phyloP scores from a whole-genome alignment of 768 basidiomycete genomes.

The Psilocybe subaeruginosa region DNA sequence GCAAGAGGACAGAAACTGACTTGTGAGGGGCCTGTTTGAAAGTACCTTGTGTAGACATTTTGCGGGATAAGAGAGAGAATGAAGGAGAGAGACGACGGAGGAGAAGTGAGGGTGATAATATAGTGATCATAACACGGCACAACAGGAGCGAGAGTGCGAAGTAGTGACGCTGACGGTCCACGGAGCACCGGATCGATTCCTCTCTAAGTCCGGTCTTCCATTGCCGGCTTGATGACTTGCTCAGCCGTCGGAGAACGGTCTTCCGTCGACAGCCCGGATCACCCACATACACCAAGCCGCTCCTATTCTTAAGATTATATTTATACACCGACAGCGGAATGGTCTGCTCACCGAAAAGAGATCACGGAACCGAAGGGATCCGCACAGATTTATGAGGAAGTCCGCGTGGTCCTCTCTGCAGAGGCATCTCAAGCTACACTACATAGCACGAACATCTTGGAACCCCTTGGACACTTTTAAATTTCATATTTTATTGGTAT shows the following conservation, averaged over 20 bases:
- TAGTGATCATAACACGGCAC: slow-evolving; percentile 21
- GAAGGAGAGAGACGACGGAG: slow-evolving; percentile 20
- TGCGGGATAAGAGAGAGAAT: slow-evolving; percentile 6
- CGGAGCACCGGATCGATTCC: slow-evolving; percentile 15
- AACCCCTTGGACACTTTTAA: no score
- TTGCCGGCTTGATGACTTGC: slow-evolving; percentile 5
- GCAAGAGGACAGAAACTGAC: slow-evolving; percentile 25
- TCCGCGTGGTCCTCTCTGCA: no score
- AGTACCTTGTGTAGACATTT: slow-evolving; percentile 16
- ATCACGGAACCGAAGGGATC: no score
- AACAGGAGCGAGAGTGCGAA: slow-evolving; percentile 6
- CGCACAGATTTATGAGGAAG: no score
- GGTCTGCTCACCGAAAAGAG: no score
- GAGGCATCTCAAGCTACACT: no score
- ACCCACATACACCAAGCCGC: not conserved
- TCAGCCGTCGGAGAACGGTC: slow-evolving; percentile 22
- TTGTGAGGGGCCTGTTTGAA: slow-evolving; percentile 39
- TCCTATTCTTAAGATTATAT: no score
- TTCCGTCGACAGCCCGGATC: slow-evolving; percentile 10
- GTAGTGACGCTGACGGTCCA: not conserved
- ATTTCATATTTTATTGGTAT: no score
- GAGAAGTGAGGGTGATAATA: slow-evolving; percentile 17
- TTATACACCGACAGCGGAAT: no score
- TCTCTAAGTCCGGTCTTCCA: slow-evolving; percentile 23
- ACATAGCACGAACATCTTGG: no score